Evolutionary conservation across 106 monocot species (phyloP).

Genomic region (Xerophyta viscosa): DNA sequence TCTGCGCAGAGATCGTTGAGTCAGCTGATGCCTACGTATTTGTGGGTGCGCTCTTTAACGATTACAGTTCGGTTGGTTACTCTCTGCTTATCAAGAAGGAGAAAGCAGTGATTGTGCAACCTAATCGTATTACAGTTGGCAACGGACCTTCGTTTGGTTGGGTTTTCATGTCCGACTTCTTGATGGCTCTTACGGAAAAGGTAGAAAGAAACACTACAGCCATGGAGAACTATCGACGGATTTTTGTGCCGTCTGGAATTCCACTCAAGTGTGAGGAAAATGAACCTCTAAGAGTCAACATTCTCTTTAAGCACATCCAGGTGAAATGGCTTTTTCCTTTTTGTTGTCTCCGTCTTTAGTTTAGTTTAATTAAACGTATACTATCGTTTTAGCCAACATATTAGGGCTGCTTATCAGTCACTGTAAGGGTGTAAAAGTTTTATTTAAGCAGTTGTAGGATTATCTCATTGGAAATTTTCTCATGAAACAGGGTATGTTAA

Average conservation of each 20-base stretch:
- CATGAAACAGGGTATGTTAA: slow-evolving; percentile 24
- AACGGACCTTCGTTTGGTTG: slow-evolving; percentile 40
- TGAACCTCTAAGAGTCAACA: slow-evolving; percentile 34
- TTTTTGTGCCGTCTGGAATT: slow-evolving; percentile 26
- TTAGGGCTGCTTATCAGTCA: no score
- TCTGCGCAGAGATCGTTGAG: slow-evolving; percentile 47
- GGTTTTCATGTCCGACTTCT: slow-evolving; percentile 43
- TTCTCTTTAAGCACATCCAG: slow-evolving; percentile 41
- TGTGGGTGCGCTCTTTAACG: slow-evolving; percentile 37
- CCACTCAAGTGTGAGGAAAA: slow-evolving; percentile 7
- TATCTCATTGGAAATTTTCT: no score
- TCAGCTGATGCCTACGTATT: slow-evolving; percentile 40
- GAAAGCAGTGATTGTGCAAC: slow-evolving; percentile 41
- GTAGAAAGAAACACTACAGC: slow-evolving; percentile 32
- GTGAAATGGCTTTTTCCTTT: no score
- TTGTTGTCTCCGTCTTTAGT: no score
- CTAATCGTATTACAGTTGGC: slow-evolving; percentile 25
- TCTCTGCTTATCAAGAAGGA: slow-evolving; percentile 44
- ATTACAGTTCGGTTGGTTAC: slow-evolving; percentile 44
- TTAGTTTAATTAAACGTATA: no score
- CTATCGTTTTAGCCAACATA: no score
- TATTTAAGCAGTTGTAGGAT: no score
- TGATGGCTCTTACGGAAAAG: slow-evolving; percentile 26
- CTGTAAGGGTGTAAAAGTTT: no score
- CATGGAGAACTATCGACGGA: slow-evolving; percentile 27